Evolutionary conservation across 495 filamentous ascomycete genomes (phyloP).

Genomic region (Glarea lozoyensis): DNA sequence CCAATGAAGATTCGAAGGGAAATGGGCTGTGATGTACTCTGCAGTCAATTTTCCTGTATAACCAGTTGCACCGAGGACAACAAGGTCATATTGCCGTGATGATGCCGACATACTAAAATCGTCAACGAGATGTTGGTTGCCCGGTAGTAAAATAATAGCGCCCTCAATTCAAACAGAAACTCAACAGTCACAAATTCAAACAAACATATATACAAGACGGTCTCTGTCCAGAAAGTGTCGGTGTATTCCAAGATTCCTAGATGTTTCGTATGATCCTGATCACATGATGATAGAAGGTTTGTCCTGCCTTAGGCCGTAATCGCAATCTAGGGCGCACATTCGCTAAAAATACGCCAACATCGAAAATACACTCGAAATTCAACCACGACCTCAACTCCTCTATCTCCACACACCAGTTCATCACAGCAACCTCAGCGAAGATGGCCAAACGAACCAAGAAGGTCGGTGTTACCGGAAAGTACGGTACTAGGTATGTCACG

Average conservation of each 20-base stretch:
- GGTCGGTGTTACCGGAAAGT: slow-evolving; percentile 72
- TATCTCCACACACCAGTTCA: slow-evolving; percentile 20
- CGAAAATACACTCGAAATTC: slow-evolving; percentile 13
- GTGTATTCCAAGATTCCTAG: too few relatives aligned
- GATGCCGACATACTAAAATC: slow-evolving; percentile 14
- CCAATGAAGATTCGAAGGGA: slow-evolving; percentile 81
- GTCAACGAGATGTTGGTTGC: neutral
- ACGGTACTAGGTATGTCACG: slow-evolving; percentile 46
- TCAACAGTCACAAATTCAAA: too few relatives aligned
- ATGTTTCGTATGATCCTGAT: too few relatives aligned
- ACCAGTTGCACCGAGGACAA: slow-evolving; percentile 77
- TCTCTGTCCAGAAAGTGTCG: too few relatives aligned
- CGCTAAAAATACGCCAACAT: slow-evolving; percentile 5
- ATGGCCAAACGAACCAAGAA: slow-evolving; percentile 99
- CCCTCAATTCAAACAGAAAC: slow-evolving; percentile 1
- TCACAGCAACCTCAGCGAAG: slow-evolving; percentile 39
- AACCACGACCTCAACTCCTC: slow-evolving; percentile 7
- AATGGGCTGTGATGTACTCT: slow-evolving; percentile 63
- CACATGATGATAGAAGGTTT: too few relatives aligned
- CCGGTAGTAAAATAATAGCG: neutral
- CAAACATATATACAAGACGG: too few relatives aligned
- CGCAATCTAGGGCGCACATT: neutral
- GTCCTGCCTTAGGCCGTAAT: too few relatives aligned
- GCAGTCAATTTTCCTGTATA: slow-evolving; percentile 78
- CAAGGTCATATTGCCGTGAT: slow-evolving; percentile 65